Evolutionary conservation across 208 protist genomes (phyloP).

Genomic region (Crithidia sp.): DNA sequence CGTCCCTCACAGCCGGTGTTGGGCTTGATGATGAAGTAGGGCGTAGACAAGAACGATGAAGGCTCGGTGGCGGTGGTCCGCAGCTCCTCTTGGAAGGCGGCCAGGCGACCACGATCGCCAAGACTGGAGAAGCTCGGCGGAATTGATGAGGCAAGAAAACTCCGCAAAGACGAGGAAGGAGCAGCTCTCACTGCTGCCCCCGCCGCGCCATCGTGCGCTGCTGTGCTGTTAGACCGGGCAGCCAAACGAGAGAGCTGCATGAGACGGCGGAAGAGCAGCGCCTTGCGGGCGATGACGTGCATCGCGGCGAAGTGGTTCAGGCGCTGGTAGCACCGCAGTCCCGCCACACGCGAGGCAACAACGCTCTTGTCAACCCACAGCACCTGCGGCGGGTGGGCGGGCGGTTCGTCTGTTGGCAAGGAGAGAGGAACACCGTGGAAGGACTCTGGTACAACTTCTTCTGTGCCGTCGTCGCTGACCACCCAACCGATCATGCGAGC

Average conservation of each 20-base stretch:
- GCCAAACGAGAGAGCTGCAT: constrained; percentile 43
- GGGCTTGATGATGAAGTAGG: constrained; percentile 89
- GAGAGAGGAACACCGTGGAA: constrained; percentile 50
- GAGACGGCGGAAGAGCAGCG: constrained; percentile 83
- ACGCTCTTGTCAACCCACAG: constrained; percentile 92
- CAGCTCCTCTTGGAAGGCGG: constrained; percentile 26
- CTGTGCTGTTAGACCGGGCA: neutral
- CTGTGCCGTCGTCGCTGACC: constrained; percentile 51
- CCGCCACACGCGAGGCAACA: constrained; percentile 52
- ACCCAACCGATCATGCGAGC: constrained; percentile 64
- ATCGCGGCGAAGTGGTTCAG: constrained; percentile 96
- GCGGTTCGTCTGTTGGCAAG: neutral
- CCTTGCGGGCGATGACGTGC: constrained; percentile 91
- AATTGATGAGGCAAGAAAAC: constrained; percentile 29
- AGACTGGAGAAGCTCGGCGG: constrained; percentile 67
- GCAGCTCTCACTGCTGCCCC: neutral
- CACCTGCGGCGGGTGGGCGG: constrained; percentile 66
- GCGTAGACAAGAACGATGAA: neutral
- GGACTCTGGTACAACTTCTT: constrained; percentile 34
- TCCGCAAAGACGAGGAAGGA: neutral
- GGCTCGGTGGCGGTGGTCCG: neutral
- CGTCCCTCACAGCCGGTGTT: constrained; percentile 83
- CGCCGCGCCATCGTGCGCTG: neutral
- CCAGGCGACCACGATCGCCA: constrained; percentile 39
- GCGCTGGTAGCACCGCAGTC: constrained; percentile 70